These are phyloP conservation scores for Pseudogymnoascus sp. DNA, from an alignment of 2,329 filamentous ascomycete species.

Conservation along the genomic window DNA sequence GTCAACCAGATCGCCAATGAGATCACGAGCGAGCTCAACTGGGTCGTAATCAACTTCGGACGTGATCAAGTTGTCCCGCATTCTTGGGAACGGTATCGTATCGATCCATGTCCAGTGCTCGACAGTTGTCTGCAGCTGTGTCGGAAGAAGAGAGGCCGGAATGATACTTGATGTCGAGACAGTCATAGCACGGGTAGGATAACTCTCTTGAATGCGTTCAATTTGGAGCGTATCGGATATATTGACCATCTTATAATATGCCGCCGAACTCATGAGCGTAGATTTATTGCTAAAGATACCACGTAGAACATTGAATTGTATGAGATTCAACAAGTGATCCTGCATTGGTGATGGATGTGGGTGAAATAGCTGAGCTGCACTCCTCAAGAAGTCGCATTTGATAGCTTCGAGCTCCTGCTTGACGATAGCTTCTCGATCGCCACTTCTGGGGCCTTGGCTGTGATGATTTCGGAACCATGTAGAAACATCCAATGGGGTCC, in stretches of 20 bases:
- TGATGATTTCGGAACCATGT: not conserved
- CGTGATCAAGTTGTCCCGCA: slow-evolving; percentile 19
- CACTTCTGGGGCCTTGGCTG: not conserved
- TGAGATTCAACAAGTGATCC: not conserved
- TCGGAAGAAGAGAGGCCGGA: slow-evolving; percentile 13
- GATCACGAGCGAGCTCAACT: slow-evolving; percentile 16
- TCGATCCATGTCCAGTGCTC: slow-evolving; percentile 16
- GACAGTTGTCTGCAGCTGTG: slow-evolving; percentile 12
- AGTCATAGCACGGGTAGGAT: not conserved
- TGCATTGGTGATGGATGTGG: not conserved
- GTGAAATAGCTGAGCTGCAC: not conserved
- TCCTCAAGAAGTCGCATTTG: not conserved
- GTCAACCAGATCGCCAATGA: slow-evolving; percentile 18
- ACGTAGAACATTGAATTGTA: not conserved
- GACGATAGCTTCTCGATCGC: not conserved
- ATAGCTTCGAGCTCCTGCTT: not conserved
- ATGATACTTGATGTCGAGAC: not conserved
- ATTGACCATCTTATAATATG: not conserved
- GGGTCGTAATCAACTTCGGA: slow-evolving; percentile 17
- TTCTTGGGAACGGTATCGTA: slow-evolving; percentile 13
- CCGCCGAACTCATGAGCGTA: not conserved
- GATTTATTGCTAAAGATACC: not conserved
- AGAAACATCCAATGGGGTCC: not conserved
- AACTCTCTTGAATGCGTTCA: not conserved
- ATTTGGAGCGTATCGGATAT: not conserved